Evolutionary conservation across 2,329 filamentous ascomycete genomes (phyloP).

Genomic region (Cryphonectria carpinicola): DNA sequence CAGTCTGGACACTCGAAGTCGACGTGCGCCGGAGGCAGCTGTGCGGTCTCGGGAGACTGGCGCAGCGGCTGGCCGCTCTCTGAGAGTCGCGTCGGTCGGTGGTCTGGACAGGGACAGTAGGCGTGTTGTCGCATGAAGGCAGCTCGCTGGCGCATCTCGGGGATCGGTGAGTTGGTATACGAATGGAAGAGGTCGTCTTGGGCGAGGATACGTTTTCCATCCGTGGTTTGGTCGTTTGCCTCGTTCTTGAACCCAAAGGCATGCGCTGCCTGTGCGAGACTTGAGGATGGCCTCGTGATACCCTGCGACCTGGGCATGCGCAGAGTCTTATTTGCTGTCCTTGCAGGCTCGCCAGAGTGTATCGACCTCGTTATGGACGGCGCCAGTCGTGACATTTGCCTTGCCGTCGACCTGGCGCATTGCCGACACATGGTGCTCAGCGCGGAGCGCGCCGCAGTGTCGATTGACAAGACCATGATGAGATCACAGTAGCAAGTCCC

Average conservation of each 20-base stretch:
- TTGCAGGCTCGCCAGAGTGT: constrained; percentile 21
- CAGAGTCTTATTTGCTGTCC: constrained; percentile 12
- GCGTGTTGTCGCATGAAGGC: constrained; percentile 93
- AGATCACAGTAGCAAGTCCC: not conserved
- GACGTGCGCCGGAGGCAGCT: constrained; percentile 76
- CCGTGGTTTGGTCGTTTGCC: not conserved
- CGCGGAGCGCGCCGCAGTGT: constrained; percentile 27
- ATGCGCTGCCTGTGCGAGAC: constrained; percentile 23
- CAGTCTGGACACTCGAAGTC: constrained; percentile 96
- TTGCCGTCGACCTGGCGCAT: constrained; percentile 23
- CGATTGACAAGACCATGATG: constrained; percentile 27
- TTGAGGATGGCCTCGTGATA: constrained; percentile 20
- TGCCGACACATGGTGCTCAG: constrained; percentile 30
- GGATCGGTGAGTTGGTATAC: constrained; percentile 85
- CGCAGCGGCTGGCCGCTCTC: constrained; percentile 64
- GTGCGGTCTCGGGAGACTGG: constrained; percentile 52
- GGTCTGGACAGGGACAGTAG: constrained; percentile 88
- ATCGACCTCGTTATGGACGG: constrained; percentile 18
- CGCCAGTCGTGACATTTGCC: constrained; percentile 21
- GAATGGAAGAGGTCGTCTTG: constrained; percentile 91
- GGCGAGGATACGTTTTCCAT: constrained; percentile 50
- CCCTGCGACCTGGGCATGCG: constrained; percentile 3
- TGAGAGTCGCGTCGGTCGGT: constrained; percentile 75
- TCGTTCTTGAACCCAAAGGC: constrained; percentile 15
- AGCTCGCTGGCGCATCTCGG: constrained; percentile 83